These are phyloP conservation scores for Hypoxylon sp. DNA, from an alignment of 2,329 filamentous ascomycete genomes.

Conservation along the genomic window DNA sequence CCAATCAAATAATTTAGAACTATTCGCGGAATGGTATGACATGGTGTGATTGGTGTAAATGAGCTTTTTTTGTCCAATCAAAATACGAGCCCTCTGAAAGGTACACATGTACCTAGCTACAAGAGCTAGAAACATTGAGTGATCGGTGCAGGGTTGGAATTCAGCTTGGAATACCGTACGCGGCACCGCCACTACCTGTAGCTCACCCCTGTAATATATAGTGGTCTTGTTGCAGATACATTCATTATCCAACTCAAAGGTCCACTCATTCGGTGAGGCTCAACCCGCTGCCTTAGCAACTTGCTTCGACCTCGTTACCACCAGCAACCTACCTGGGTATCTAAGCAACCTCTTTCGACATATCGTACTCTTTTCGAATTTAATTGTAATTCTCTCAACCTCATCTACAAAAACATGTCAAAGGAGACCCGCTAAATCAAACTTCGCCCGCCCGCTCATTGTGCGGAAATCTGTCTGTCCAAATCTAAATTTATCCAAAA, in stretches of 20 bases:
- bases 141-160: not conserved
- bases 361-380: not conserved
- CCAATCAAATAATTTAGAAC: not conserved
- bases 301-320: not conserved
- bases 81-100: not conserved
- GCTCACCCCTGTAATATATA: conserved; percentile 12
- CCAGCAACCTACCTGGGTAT: not conserved
- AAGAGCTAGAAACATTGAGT: too few relatives aligned
- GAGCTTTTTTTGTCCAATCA: not conserved
- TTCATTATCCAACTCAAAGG: not conserved
- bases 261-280: conserved; percentile 31
- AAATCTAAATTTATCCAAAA: not conserved
- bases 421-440: not conserved
- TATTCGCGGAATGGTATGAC: not conserved
- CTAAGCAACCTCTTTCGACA: not conserved
- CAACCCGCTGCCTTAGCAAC: conserved; percentile 12
- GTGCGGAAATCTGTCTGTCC: not conserved
- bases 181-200: not conserved
- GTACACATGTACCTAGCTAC: not conserved
- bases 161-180: not conserved
- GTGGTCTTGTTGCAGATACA: not conserved
- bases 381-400: not conserved
- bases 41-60: not conserved
- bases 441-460: not conserved
- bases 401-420: not conserved